These are phyloP conservation scores for Aspergillus carbonarius DNA, from an alignment of 2,329 filamentous ascomycete species.

Conservation along the genomic window DNA sequence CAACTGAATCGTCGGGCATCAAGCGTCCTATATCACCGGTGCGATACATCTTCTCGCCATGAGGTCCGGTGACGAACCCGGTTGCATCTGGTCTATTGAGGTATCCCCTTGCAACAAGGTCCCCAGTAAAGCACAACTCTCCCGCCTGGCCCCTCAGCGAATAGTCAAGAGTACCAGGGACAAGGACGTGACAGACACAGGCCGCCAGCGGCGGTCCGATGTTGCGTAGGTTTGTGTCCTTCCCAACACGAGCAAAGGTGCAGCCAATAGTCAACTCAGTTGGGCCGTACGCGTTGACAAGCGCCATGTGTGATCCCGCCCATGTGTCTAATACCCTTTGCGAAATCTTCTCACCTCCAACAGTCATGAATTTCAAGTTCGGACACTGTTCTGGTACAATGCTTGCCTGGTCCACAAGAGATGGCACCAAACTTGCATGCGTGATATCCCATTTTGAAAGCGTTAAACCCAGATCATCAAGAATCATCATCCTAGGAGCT, in stretches of 20 bases:
- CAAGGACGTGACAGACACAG: conserved; percentile 27
- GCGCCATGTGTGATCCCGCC: conserved; percentile 24
- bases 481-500: conserved; percentile 26
- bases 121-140: conserved; percentile 31
- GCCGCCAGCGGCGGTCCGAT: conserved; percentile 30
- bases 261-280: conserved; percentile 39
- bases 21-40: conserved; percentile 80
- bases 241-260: conserved; percentile 26
- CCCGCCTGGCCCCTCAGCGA: conserved; percentile 28
- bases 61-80: conserved; percentile 19
- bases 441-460: conserved; percentile 29
- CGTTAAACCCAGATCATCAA: conserved; percentile 27
- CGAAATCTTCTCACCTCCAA: conserved; percentile 39
- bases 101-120: conserved; percentile 30
- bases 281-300: conserved; percentile 37
- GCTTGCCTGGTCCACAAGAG: conserved; percentile 26
- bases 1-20: conserved; percentile 69
- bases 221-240: conserved; percentile 28
- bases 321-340: conserved; percentile 34
- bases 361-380: conserved; percentile 29
- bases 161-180: conserved; percentile 25
- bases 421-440: conserved; percentile 33
- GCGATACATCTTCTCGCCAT: conserved; percentile 61
- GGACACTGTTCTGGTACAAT: conserved; percentile 24
- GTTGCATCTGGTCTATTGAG: conserved; percentile 29